phyloP scores from a whole-genome alignment of 192 early-diverging fungal species.

The Cetraspora pellucida region DNA sequence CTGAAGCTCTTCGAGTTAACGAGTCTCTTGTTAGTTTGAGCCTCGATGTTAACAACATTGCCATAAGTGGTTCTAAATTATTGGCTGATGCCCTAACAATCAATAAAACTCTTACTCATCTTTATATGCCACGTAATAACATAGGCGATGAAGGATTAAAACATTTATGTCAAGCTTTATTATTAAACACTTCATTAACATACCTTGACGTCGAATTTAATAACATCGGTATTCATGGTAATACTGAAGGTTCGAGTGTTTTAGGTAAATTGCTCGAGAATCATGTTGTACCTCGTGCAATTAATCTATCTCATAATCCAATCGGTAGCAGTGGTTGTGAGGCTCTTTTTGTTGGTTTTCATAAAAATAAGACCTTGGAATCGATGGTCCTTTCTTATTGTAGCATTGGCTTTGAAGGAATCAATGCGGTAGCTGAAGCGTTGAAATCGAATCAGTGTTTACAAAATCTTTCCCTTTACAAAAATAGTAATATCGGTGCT shows the following conservation, averaged over 20 bases:
- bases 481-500: slow-evolving; percentile 45
- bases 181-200: slow-evolving; percentile 36
- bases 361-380: slow-evolving; percentile 43
- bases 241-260: slow-evolving; percentile 35
- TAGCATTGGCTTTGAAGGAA: slow-evolving; percentile 40
- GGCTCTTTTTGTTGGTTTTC: slow-evolving; percentile 37
- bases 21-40: slow-evolving; percentile 40
- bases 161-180: slow-evolving; percentile 38
- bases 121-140: slow-evolving; percentile 46
- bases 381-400: slow-evolving; percentile 44
- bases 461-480: slow-evolving; percentile 44
- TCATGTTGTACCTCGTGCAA: slow-evolving; percentile 13
- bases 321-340: slow-evolving; percentile 33
- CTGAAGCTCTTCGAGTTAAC: slow-evolving; percentile 43
- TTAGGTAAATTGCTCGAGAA: slow-evolving; percentile 28
- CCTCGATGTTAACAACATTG: slow-evolving; percentile 47
- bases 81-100: slow-evolving; percentile 35
- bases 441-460: slow-evolving; percentile 41
- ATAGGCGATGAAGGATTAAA: slow-evolving; percentile 42
- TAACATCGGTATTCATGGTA: slow-evolving; percentile 39
- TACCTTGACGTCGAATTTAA: slow-evolving; percentile 46
- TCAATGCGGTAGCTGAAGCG: slow-evolving; percentile 33
- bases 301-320: slow-evolving; percentile 44
- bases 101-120: slow-evolving; percentile 43
- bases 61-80: slow-evolving; percentile 33